Base-by-base conservation (phyloP, 768 basidiomycete species). In the Stropharia rugosoannulata region DNA sequence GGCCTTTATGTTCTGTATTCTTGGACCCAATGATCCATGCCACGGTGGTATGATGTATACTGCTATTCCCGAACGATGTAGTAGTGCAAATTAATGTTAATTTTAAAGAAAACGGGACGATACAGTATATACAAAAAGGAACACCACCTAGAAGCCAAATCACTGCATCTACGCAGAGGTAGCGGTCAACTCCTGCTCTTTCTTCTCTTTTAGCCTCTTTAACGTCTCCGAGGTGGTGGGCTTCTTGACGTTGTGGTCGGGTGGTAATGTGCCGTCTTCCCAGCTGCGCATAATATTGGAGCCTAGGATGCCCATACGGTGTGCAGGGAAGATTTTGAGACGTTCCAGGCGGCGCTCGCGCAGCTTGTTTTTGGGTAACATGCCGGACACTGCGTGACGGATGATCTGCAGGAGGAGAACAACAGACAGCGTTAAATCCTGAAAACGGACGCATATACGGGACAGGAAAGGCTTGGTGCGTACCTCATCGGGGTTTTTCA, bases 301-400 rank as follows among this genome's bases (percentile, higher is more conserved):
- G 54, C 84, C 82, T 57, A 93, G 80, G 11, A 86, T 83, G 19
- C 90, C 90, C 79, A 88, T 87, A 59, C 90, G 82, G 49, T 84
- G 74, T 9, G 83, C 90, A 39, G 90, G 83, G 66, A 95, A 98
- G 60, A 98, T 90, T 58, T 90, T 88, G 47, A 99, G 78, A 53
- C 97, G 78, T 56, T 91, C 93, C 47, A 99, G 72, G 36, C 97
- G 82, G 44, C 91, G 80, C 45, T 96, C 91, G 22, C 97, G 85
- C 58, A 97, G 84, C 60, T 90, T 95, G 78, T 99, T 99, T 75
- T 98, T 99, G 35, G 96, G 97, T 52, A 99, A 79, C 97, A 99
- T 99, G 64, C 96, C 93, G 10, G 96, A 90, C 4, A 99, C 97
- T 3, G 97, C 97, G 61, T 93, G 85, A 11, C 93, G 86, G 55